Base-by-base conservation (phyloP, 139 green algal species). In the Tetradesmus lagerheimii region DNA sequence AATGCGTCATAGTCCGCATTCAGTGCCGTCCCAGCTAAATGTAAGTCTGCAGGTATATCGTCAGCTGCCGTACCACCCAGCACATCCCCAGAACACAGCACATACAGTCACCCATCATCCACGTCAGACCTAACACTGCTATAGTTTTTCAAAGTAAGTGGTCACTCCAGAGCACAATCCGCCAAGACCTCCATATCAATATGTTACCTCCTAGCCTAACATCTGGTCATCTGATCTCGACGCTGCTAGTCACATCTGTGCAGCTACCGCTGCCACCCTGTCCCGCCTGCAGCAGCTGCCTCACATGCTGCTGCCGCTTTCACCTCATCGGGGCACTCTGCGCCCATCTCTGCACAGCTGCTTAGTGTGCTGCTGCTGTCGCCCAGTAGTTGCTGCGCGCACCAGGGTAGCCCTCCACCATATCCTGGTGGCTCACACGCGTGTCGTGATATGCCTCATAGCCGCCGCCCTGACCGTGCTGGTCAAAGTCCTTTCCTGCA, bases 331-430 rank as follows among this genome's bases (percentile, higher is more conserved):
- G 23, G 23, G 38, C 76, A 82, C 76, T 82, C 18, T 82, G 18
- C 57, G 16, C 57, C 23, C 57, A 31, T 9, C 25, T 71, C 57
- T 71, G 57, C 38, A 5, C 35, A 20, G 35, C 34, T 82, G 76
- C 76, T 75, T 38, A 86, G 80, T 86, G 45, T 34, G 80, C 80
- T 74, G 80, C 45, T 3, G 80, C 25, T 29, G 39, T 86, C 9
- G 80, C 80, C 80, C 80, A 86, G 47, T 86, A 86, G 80, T 74
- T 86, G 80, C 80, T 43, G n/a, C 80, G 80, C 14, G 41, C 80
- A 31, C 41, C 45, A 47, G 18, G 18, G 39, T 74, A 74, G 80
- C 80, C 45, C 29, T 62, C 80, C 80, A 86, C 80, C 80, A 86
- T 86, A 47, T 86, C 45, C 20, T 86, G 80, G 15, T 74, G n/a